Percentiles rank a stretch among this genome's conserved stretches.
These are phyloP conservation scores for Boletus eberwhitei DNA, from an alignment of 768 basidiomycete genomes.

Conservation along the genomic window DNA sequence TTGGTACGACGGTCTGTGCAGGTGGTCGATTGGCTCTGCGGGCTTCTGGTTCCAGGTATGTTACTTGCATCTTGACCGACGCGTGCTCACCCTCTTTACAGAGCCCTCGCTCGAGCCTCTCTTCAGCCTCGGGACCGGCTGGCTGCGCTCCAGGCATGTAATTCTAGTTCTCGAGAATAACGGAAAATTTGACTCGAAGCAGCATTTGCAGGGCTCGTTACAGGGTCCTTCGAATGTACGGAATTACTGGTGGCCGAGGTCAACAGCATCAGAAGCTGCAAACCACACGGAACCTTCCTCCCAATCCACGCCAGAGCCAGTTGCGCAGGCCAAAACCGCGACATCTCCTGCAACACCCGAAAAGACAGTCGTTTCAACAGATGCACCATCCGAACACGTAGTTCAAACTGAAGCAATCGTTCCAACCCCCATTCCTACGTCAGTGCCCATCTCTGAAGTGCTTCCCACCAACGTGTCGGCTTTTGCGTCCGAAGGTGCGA, in stretches of 20 bases:
- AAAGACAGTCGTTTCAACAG: neutral
- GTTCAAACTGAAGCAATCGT: neutral
- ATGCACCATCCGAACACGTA: neutral
- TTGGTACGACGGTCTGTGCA: conserved; percentile 19
- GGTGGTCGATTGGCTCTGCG: conserved; percentile 26
- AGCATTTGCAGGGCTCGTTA: conserved; percentile 5
- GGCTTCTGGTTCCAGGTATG: conserved; percentile 21
- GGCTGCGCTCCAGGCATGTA: conserved; percentile 20
- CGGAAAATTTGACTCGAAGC: conserved; percentile 1
- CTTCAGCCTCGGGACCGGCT: conserved; percentile 9
- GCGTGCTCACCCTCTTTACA: conserved; percentile 16
- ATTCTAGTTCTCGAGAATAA: neutral
- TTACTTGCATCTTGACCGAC: neutral
- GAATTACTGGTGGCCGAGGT: conserved; percentile 34
- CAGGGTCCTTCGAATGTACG: conserved; percentile 19
- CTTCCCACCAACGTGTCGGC: conserved; percentile 7
- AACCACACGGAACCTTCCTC: neutral
- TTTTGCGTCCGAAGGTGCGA: conserved; percentile 16
- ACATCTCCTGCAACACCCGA: neutral
- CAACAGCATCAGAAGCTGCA: conserved; percentile 4
- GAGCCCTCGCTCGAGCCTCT: conserved; percentile 11
- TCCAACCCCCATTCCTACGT: neutral
- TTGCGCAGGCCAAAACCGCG: neutral
- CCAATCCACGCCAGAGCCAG: conserved; percentile 7
- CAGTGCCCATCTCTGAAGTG: conserved; percentile 4